Base-by-base conservation (phyloP, 257 asterid genomes). In the Verbascum thapsus region DNA sequence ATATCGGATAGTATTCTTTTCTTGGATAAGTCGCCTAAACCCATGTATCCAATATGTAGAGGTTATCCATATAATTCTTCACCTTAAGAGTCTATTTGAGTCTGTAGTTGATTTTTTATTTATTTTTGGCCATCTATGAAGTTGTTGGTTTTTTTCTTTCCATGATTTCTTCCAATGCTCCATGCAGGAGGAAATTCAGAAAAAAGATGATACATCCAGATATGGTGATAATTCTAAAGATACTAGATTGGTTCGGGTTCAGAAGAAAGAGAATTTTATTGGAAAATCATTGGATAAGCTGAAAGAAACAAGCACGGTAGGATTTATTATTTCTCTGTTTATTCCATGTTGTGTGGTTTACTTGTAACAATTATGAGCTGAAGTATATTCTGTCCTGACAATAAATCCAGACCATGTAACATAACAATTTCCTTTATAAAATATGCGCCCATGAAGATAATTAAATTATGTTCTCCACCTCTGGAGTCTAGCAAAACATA, bases 231-330 rank as follows among this genome's bases (percentile, higher is more conserved):
- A 71, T 57, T 76, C 72, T 58, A 78, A 70, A 78, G 70, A 76
- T 22, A 23, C 71, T 58, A 38, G 53, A 11, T 62, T 81, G 78
- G 86, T 76, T 59, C 86, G 62, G 50, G 72, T 73, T 72, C 82
- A 75, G 83, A 87, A 84, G 83, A 85, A 94, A 58, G 92, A 83
- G 69, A 64, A 64, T 68, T 75, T 94, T 42, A 75, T 94, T 51
- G 92, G 65, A 69, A 90, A 85, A 78, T 90, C 97, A 38, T 72
- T 90, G 78, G 95, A 90, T 53, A 87, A 90, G 79, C 82, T 94
- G 80, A 90, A 81, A 78, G 95, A 85, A 78, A 84, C 99, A 12
- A 84, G 92, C 85, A 90, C 90, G 75, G 97, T 92, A 81, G 45
- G 81, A 37, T 58, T 60, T n/a, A n/a, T n/a, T n/a, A n/a, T n/a